These are phyloP conservation scores for Diaporthe capsici DNA, from an alignment of 2,329 filamentous ascomycete genomes.

Conservation along the genomic window DNA sequence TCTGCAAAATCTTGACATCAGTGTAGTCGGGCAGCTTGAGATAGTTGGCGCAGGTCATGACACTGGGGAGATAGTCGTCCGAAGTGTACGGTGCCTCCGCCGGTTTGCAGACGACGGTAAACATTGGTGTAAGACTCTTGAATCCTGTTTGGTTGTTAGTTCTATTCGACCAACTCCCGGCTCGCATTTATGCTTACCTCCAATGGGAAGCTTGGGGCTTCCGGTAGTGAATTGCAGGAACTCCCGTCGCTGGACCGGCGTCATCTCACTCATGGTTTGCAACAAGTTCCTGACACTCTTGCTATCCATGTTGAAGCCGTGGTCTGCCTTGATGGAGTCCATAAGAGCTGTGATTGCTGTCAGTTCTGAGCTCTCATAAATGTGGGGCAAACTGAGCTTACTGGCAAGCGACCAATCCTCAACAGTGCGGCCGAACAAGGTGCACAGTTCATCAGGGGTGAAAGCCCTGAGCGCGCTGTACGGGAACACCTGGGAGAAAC, in stretches of 20 bases:
- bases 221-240: slow-evolving; percentile 98
- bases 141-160: slow-evolving; percentile 75
- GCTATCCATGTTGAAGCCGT: slow-evolving; percentile 99
- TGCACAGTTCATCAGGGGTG: slow-evolving; percentile 94
- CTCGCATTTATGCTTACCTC: slow-evolving; percentile 74
- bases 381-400: slow-evolving; percentile 63
- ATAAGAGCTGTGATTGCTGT: slow-evolving; percentile 77
- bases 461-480: slow-evolving; percentile 94
- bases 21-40: slow-evolving; percentile 97
- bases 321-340: slow-evolving; percentile 98
- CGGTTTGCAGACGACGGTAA: slow-evolving; percentile 99
- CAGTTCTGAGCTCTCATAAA: background rate
- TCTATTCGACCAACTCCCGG: slow-evolving; percentile 17
- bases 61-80: slow-evolving; percentile 98
- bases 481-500: slow-evolving; percentile 96
- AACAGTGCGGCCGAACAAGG: slow-evolving; percentile 91
- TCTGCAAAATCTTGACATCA: slow-evolving; percentile 79
- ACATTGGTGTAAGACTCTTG: slow-evolving; percentile 97
- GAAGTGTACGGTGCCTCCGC: slow-evolving; percentile 93
- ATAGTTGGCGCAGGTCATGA: slow-evolving; percentile 99
- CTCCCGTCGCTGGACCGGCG: slow-evolving; percentile 81
- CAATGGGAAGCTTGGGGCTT: slow-evolving; percentile 97
- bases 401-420: slow-evolving; percentile 99
- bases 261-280: slow-evolving; percentile 93
- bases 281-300: slow-evolving; percentile 93